Conservation (phyloP, 23 red algal species). For the Gracilaria caudata region DNA sequence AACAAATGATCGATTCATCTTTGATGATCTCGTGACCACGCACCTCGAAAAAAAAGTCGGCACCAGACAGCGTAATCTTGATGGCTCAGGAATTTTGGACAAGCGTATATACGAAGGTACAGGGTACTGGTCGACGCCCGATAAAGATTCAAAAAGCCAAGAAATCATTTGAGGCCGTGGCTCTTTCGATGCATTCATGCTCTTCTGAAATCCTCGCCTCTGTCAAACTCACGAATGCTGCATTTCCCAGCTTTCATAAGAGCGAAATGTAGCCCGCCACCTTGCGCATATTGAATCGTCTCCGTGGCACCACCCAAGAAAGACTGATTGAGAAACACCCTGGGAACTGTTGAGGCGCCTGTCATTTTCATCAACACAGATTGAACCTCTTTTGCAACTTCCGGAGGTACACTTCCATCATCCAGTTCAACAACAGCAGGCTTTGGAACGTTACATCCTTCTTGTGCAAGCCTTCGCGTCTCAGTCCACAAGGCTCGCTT, state of each 20-base stretch:
- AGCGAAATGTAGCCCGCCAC: conserved; percentile 46
- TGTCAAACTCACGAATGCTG: neutral
- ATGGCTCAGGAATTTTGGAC: too few relatives aligned
- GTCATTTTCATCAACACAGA: conserved; percentile 37
- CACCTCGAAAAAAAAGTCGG: too few relatives aligned
- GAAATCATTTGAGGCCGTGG: neutral
- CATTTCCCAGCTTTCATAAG: conserved; percentile 56
- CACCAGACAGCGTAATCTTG: too few relatives aligned
- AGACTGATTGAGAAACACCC: conserved; percentile 48
- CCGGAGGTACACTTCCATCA: conserved; percentile 42
- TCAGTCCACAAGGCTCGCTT: conserved; percentile 20
- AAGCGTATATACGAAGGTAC: too few relatives aligned
- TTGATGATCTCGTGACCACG: too few relatives aligned
- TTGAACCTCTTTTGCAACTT: conserved; percentile 33
- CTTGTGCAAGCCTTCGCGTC: neutral
- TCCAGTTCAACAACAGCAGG: conserved; percentile 38
- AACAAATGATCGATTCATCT: too few relatives aligned
- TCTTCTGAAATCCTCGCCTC: neutral
- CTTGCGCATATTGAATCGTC: conserved; percentile 41
- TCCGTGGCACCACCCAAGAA: conserved; percentile 61
- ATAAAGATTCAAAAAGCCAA: neutral
- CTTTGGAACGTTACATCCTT: conserved; percentile 33
- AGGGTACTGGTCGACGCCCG: neutral
- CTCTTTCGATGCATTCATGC: neutral
- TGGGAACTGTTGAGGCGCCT: conserved; percentile 47